Conservation (phyloP, 768 basidiomycete species). For the Rhodotorula kratochvilovae region DNA sequence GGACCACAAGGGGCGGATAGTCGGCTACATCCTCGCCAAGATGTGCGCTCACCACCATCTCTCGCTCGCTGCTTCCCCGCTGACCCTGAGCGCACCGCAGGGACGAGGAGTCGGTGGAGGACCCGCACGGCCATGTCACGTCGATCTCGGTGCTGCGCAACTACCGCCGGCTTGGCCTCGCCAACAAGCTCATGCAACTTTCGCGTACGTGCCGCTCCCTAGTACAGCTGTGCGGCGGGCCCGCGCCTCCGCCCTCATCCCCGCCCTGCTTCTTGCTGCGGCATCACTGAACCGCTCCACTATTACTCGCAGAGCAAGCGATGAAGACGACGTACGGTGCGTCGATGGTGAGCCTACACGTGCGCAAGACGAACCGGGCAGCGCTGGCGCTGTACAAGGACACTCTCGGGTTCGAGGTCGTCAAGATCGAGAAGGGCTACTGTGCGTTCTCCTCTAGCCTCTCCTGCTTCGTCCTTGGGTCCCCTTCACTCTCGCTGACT, state of each 20-base stretch:
- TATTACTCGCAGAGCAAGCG: slow-evolving; percentile 83
- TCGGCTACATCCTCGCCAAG: slow-evolving; percentile 93
- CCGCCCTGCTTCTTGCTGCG: no score
- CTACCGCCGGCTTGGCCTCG: slow-evolving; percentile 83
- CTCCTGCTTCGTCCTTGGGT: not conserved
- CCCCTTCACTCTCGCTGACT: slow-evolving; percentile 63
- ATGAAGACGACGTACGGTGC: slow-evolving; percentile 86
- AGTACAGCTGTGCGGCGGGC: no score
- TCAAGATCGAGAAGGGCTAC: slow-evolving; percentile 79
- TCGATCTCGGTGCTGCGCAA: slow-evolving; percentile 90
- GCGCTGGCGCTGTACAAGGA: slow-evolving; percentile 84
- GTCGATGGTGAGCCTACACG: slow-evolving; percentile 78
- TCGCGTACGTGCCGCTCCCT: slow-evolving; percentile 62
- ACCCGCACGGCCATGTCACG: slow-evolving; percentile 83
- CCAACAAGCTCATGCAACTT: slow-evolving; percentile 88
- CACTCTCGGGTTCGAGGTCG: slow-evolving; percentile 81
- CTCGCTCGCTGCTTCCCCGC: not conserved
- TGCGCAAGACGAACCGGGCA: slow-evolving; percentile 89
- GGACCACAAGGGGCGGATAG: slow-evolving; percentile 78
- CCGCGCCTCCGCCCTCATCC: no score
- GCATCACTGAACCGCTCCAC: no score
- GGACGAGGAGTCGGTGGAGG: slow-evolving; percentile 59
- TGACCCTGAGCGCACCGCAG: slow-evolving; percentile 39
- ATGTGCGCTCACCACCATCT: slow-evolving; percentile 64
- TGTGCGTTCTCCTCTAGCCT: slow-evolving; percentile 57